Evolutionary conservation across 2,329 filamentous ascomycete genomes (phyloP), one percentile per base, ranked within the genome.

Genomic region (Exophiala sp.): DNA sequence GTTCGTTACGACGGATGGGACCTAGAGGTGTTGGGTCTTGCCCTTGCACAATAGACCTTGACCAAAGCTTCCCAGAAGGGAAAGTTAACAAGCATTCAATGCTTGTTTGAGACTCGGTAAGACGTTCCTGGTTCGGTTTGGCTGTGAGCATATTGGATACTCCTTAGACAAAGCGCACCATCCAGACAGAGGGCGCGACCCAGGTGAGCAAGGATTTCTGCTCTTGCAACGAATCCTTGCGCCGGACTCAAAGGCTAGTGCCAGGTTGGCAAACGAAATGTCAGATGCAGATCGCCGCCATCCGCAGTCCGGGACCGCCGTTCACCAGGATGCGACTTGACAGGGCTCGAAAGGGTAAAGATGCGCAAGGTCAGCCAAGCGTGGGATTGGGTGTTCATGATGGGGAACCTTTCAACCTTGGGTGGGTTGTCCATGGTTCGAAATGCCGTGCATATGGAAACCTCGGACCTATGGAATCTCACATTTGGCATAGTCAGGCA

Each of bases 281-380:
- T 55, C 57, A 57, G 57, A 60, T 55, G 57, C 51, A 57, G 57
- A 60, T 60, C 57, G 57, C 52, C 54, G 54, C 48, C 45, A 40
- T 53, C 54, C 54, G 46, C 51, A 51, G 49, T 51, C 49, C 57
- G 54, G 54, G 45, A 48, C 47, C 42, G 54, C 57, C 54, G 54
- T 55, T 55, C 51, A 54, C 44, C 51, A 55, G 51, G 35, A 44
- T 45, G 54, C 51, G 49, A 43, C 24, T 29, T 29, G 24, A 29
- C 41, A 32, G 29, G 41, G 8, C 41, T 43, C 29, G 46, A 35
- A 46, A 32, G 24, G 35, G 41, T 42, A 32, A 57, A 47, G 16
- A 48, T 43, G 18, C 33, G 42, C 35, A 44, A 36, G 33, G 29
- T 36, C 12, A 34, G 21, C 12, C 21, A 20, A 46, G 16, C 21